A percentile compares a stretch with the other conserved stretches of the same genome.
Evolutionary conservation across 2,329 filamentous ascomycete genomes (phyloP).

Genomic region (Pezicula radicicola): DNA sequence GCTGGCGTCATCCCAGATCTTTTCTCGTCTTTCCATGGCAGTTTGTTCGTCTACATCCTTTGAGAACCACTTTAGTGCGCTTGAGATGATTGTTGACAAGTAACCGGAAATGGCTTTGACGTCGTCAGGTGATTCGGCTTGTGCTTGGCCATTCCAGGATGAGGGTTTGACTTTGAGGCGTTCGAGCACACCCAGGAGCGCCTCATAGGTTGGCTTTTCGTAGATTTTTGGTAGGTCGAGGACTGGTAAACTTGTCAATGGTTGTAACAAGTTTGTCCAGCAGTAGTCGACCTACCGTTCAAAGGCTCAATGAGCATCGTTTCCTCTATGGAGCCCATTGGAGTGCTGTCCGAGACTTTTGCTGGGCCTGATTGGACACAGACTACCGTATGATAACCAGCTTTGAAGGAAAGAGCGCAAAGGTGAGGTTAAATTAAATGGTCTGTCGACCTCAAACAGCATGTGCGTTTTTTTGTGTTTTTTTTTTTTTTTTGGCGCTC

Average conservation of each 20-base stretch:
- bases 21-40: constrained; percentile 62
- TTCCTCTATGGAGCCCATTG: neutral
- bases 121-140: constrained; percentile 35
- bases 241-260: constrained; percentile 38
- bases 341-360: no score
- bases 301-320: neutral
- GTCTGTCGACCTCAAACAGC: no score
- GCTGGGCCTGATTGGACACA: no score
- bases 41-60: constrained; percentile 20
- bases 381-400: no score
- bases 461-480: no score
- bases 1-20: constrained; percentile 76
- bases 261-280: no score
- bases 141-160: constrained; percentile 56
- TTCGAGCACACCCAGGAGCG: constrained; percentile 63
- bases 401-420: no score
- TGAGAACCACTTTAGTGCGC: constrained; percentile 62
- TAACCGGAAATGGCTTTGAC: constrained; percentile 59
- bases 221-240: constrained; percentile 82
- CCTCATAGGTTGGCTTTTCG: constrained; percentile 64
- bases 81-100: constrained; percentile 67
- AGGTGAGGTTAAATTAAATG: no score
- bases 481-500: no score
- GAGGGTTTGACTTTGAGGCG: constrained; percentile 64
- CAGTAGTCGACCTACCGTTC: neutral